These are phyloP conservation scores for Nemania abortiva DNA, from an alignment of 2,329 filamentous ascomycete species.

Conservation along the genomic window DNA sequence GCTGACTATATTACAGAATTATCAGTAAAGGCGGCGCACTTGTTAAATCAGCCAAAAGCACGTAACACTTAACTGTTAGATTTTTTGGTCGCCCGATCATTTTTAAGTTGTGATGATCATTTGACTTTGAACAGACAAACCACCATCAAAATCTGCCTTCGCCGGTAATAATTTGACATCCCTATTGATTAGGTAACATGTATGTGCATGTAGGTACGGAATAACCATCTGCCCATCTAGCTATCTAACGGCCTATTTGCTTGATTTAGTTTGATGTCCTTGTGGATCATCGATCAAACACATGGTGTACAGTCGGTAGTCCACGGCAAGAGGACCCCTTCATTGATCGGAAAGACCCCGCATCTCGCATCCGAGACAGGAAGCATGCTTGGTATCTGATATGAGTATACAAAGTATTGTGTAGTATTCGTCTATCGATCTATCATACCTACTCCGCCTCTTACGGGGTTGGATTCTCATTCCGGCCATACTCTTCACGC, in stretches of 20 bases:
- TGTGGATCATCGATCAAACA: slow-evolving; percentile 33
- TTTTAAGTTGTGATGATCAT: no score
- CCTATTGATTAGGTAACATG: not conserved
- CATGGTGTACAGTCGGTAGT: slow-evolving; percentile 17
- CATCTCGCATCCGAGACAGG: slow-evolving; percentile 32
- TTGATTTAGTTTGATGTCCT: slow-evolving; percentile 23
- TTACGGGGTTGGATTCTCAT: not conserved
- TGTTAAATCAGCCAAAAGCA: no score
- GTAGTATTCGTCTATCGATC: not conserved
- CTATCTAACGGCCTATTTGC: not conserved
- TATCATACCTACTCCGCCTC: not conserved
- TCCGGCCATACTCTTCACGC: not conserved
- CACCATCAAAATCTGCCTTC: no score
- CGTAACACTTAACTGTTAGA: no score
- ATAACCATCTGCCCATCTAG: no score
- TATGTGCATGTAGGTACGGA: not conserved
- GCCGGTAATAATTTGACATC: not conserved
- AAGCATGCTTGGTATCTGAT: not conserved
- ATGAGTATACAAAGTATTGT: no score
- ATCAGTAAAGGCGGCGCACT: no score
- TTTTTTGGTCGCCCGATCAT: no score
- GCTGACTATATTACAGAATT: no score
- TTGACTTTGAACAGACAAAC: no score
- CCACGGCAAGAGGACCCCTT: slow-evolving; percentile 30
- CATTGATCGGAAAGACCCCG: slow-evolving; percentile 27